Conservation (phyloP, 2,329 filamentous ascomycete species). For the Cadophora sp. region DNA sequence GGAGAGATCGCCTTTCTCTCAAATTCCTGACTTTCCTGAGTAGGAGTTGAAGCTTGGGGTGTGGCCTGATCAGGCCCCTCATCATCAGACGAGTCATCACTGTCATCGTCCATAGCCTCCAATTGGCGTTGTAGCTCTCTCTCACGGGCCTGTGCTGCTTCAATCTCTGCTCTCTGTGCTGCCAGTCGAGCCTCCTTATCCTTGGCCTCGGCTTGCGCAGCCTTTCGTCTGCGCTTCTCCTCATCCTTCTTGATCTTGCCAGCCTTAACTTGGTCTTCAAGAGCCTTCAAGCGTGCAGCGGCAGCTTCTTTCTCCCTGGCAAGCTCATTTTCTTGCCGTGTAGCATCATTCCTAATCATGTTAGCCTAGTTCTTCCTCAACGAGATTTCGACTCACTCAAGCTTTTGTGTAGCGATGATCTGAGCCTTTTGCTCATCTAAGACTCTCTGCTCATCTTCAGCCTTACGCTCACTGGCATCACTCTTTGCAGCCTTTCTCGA, state of each 20-base stretch:
- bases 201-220: constrained; percentile 82
- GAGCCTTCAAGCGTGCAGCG: constrained; percentile 80
- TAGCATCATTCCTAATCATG: constrained; percentile 70
- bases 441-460: constrained; percentile 68
- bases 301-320: constrained; percentile 81
- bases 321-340: constrained; percentile 80
- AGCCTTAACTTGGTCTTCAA: constrained; percentile 92
- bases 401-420: constrained; percentile 71
- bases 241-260: constrained; percentile 97
- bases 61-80: constrained; percentile 77
- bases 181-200: constrained; percentile 87
- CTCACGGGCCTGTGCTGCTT: constrained; percentile 88
- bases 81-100: constrained; percentile 76
- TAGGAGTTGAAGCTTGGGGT: constrained; percentile 65
- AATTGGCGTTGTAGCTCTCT: constrained; percentile 88
- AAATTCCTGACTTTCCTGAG: constrained; percentile 59
- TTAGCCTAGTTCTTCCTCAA: constrained; percentile 29
- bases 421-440: constrained; percentile 78
- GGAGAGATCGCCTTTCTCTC: constrained; percentile 57
- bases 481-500: constrained; percentile 72
- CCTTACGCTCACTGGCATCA: constrained; percentile 64
- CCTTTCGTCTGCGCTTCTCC: constrained; percentile 92
- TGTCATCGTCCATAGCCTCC: constrained; percentile 70
- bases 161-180: constrained; percentile 87
- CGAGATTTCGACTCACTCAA: constrained; percentile 75